Base-by-base conservation (phyloP, 352 stramenopile species). In the Peronospora tabacina region DNA sequence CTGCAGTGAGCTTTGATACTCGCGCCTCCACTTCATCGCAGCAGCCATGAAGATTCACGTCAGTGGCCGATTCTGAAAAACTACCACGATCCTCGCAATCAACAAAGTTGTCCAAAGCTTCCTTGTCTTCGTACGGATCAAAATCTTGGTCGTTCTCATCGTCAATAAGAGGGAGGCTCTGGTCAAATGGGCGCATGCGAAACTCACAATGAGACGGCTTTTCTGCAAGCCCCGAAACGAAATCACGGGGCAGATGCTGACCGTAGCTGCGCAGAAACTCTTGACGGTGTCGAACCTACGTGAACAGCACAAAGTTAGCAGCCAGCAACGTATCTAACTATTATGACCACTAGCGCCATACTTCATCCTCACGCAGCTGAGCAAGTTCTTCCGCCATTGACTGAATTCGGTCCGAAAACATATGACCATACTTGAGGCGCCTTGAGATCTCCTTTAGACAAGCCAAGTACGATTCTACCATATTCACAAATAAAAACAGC, bases 161-260 rank as follows among this genome's bases (percentile, higher is more conserved):
- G 56, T 70, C 75, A 57, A 89, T 76, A 26, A 75, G 56, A n/a
- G 81, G 81, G 9, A 92, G 49, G 12, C 66, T 83, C 61, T 90
- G 81, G 44, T 94, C 83, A 61, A 89, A 94, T 19, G 83, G 83
- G 11, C 80, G 66, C 81, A 91, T 94, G 7, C 81, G 75, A 43
- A 94, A 90, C 40, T 90, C 82, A 52, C 83, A 94, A 54, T 94
- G 83, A 35, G 83, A 92, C 4, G 83, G 83, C 41, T 94, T 94
- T 52, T 94, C 83, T 1, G 79, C 82, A 16, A 94, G 57, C 4
- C 83, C 83, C 5, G 77, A 68, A 0, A 91, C 76, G 33, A 94
- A 89, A 52, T 92, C 79, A 12, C 81, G 79, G 10, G 81, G 83
- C 16, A 94, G 57, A 45, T 94, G 83, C 45, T 90, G 80, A 1